A percentile compares a stretch with the other conserved stretches of the same genome.
Conservation (phyloP, 179 eudicot genomes). For the Silene vulgaris region DNA sequence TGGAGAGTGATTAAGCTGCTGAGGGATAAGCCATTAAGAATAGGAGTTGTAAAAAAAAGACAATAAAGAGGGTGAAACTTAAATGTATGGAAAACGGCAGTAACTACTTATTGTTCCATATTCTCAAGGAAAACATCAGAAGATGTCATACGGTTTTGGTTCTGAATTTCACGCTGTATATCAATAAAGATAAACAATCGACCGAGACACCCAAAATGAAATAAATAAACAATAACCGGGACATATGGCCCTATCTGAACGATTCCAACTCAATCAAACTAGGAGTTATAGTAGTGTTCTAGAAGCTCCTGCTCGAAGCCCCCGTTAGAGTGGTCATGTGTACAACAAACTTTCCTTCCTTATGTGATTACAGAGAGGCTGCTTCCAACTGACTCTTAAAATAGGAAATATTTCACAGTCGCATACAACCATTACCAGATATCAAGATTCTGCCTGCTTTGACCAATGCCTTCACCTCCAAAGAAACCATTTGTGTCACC, state of each 20-base stretch:
- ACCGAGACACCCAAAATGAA: too few relatives aligned
- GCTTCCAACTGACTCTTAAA: not conserved
- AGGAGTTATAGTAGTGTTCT: not conserved
- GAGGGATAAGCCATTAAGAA: not conserved
- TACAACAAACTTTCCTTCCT: not conserved
- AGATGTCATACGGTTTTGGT: not conserved
- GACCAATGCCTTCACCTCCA: conserved; percentile 48
- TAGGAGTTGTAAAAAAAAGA: not conserved
- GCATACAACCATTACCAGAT: conserved; percentile 47
- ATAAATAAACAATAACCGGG: too few relatives aligned
- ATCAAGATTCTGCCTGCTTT: conserved; percentile 51
- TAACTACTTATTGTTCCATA: not conserved
- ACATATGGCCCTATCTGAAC: not conserved
- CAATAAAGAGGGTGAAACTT: not conserved
- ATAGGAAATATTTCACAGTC: not conserved
- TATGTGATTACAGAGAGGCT: not conserved
- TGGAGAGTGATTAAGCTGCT: not conserved
- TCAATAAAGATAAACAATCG: too few relatives aligned
- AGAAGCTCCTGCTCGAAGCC: not conserved
- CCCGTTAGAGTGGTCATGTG: not conserved
- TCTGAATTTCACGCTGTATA: not conserved
- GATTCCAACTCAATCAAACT: not conserved
- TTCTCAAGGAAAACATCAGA: not conserved
- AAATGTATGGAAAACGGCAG: not conserved
- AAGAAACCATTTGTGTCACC: conserved; percentile 60